These are phyloP conservation scores for Yamadazyma atmosphaerica DNA, from an alignment of 1,139 yeast genomes.

Conservation along the genomic window DNA sequence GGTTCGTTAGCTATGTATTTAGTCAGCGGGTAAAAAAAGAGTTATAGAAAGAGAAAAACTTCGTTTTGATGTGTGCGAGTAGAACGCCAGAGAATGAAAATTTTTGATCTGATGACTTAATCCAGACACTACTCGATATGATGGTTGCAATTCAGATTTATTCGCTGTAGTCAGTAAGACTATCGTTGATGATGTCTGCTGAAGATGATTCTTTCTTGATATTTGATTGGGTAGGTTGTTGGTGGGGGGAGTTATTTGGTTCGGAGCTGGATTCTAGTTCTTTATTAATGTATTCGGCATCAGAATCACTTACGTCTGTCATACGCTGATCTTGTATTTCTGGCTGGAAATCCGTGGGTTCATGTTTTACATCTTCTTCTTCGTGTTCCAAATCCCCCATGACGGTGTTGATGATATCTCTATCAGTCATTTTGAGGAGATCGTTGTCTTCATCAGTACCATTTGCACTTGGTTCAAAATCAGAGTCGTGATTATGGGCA, in stretches of 20 bases:
- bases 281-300: background rate
- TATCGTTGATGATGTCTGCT: background rate
- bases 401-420: constrained; percentile 1
- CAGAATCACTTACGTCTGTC: constrained; percentile 1
- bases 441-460: constrained; percentile 9
- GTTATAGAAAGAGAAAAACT: background rate
- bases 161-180: constrained; percentile 2
- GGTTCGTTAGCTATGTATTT: background rate
- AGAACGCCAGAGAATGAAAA: constrained; percentile 7
- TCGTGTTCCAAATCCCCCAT: background rate
- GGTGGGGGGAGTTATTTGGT: no score
- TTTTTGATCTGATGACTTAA: constrained; percentile 12
- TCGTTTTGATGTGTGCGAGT: background rate
- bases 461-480: background rate
- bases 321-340: background rate
- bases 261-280: background rate
- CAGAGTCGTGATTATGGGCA: no score
- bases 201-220: no score
- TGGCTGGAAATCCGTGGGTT: background rate
- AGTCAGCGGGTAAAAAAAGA: background rate
- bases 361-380: background rate
- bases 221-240: no score
- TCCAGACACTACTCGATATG: background rate
- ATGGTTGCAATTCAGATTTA: background rate
- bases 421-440: background rate